phyloP scores from a whole-genome alignment of 768 basidiomycete species.

The Filobasidium floriforme region DNA sequence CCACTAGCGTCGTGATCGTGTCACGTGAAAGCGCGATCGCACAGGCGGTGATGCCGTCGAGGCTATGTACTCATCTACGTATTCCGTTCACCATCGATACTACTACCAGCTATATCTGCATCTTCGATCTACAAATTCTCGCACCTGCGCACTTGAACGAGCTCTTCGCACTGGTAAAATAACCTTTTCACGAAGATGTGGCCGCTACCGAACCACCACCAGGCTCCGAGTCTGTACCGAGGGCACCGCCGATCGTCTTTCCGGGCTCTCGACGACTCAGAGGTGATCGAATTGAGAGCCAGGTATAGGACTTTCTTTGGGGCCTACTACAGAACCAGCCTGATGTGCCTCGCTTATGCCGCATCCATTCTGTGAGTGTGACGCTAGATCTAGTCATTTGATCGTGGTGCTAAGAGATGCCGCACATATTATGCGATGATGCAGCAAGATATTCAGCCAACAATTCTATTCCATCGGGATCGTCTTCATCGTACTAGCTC shows the following conservation, averaged over 20 bases:
- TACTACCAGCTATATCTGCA: no score
- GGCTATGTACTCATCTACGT: no score
- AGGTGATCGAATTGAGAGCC: constrained; percentile 4
- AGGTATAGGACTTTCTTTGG: constrained; percentile 9
- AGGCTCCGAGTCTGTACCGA: constrained; percentile 2
- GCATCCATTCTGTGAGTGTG: constrained; percentile 5
- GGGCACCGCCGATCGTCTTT: constrained; percentile 8
- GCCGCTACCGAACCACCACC: not conserved
- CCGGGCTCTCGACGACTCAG: not conserved
- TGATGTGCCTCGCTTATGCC: not conserved
- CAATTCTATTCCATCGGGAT: constrained; percentile 9
- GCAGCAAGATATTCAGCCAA: constrained; percentile 14
- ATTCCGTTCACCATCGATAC: no score
- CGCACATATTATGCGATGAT: no score
- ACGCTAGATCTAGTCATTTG: no score
- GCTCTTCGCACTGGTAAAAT: not conserved
- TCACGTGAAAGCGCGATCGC: not conserved
- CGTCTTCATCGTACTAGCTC: constrained; percentile 6
- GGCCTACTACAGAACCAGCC: constrained; percentile 1
- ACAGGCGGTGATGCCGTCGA: not conserved
- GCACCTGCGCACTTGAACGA: no score
- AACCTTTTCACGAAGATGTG: not conserved
- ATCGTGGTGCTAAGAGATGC: no score
- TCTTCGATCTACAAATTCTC: no score
- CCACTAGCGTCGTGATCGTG: not conserved